Base-by-base conservation (phyloP, 306 rosid species). In the Rosa multiflora region DNA sequence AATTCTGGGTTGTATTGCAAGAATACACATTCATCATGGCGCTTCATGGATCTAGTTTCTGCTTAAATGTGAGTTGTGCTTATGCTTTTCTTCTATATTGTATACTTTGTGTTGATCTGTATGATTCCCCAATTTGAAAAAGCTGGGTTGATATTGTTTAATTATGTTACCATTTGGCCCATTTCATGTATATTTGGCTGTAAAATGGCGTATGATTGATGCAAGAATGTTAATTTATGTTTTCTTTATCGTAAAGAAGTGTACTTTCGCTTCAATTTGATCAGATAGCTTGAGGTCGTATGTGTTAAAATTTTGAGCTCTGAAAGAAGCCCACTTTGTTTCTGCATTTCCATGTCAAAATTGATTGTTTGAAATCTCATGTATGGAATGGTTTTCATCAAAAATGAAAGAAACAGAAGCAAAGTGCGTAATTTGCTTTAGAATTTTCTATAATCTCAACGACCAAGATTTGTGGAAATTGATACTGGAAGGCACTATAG, bases 1-100 rank as follows among this genome's bases (percentile, higher is more conserved):
- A n/a, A 7, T 43, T 59, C 75, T 48, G 70, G 52, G 61, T 70
- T 29, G 1, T 67, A 42, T 37, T 52, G 47, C 47, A 44, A 10
- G 32, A 47, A 8, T 23, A 8, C 42, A 37, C 44, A 56, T 61
- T 68, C 7, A 47, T 21, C 72, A 87, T 84, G 89, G 84, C 84
- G 82, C 87, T 81, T 77, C 78, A 76, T 68, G 79, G 83, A 51
- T 81, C 68, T n/a, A 66, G 29, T 73, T 76, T 81, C 48, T 78
- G 70, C 81, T 23, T 72, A 70, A 84, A 72, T 75, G 85, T 83
- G 82, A 83, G 83, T 72, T 58, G 0, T 58, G 56, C 82, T 69
- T 61, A 7, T 69, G 18, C 10, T 61, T 61, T 32, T 53, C 43
- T 32, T 12, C 4, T 2, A 17, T 26, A 37, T 52, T 6, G 23